These are phyloP conservation scores for Wickerhamiella lipophila DNA, from an alignment of 805 yeast genomes.

Conservation along the genomic window DNA sequence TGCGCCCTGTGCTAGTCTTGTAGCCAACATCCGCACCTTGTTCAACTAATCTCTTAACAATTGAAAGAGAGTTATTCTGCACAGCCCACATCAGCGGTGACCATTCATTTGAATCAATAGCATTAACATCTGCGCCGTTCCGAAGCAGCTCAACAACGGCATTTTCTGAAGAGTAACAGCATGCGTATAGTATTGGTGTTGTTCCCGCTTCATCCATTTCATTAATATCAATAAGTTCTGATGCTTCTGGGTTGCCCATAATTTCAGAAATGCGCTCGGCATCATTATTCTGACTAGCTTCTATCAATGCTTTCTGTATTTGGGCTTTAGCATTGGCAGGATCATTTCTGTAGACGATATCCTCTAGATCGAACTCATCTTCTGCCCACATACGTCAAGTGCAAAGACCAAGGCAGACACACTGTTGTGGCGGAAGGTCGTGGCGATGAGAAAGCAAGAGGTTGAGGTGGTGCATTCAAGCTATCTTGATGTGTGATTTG, in stretches of 20 bases:
- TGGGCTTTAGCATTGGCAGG: conserved; percentile 10
- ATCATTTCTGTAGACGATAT: conserved; percentile 15
- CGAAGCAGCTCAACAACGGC: conserved; percentile 28
- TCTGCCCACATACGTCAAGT: conserved; percentile 11
- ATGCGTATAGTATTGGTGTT: conserved; percentile 31
- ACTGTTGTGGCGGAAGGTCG: background rate
- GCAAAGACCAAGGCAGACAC: no score
- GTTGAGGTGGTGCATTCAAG: no score
- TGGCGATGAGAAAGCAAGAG: no score
- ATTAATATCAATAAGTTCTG: conserved; percentile 25
- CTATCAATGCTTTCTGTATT: conserved; percentile 26
- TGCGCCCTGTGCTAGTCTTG: conserved; percentile 36
- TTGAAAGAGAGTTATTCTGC: conserved; percentile 41
- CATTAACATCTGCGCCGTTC: conserved; percentile 29
- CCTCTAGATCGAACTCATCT: conserved; percentile 20
- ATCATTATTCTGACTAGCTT: conserved; percentile 30
- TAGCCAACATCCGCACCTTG: conserved; percentile 32
- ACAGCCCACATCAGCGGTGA: conserved; percentile 78
- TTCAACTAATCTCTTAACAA: conserved; percentile 45
- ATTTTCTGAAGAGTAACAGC: conserved; percentile 31
- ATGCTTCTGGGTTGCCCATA: conserved; percentile 21
- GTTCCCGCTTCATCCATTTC: conserved; percentile 29
- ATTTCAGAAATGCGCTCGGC: conserved; percentile 23
- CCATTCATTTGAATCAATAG: conserved; percentile 31
- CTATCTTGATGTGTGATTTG: no score